Conservation (phyloP, 2,329 filamentous ascomycete genomes). For the Aspergillus sp. region DNA sequence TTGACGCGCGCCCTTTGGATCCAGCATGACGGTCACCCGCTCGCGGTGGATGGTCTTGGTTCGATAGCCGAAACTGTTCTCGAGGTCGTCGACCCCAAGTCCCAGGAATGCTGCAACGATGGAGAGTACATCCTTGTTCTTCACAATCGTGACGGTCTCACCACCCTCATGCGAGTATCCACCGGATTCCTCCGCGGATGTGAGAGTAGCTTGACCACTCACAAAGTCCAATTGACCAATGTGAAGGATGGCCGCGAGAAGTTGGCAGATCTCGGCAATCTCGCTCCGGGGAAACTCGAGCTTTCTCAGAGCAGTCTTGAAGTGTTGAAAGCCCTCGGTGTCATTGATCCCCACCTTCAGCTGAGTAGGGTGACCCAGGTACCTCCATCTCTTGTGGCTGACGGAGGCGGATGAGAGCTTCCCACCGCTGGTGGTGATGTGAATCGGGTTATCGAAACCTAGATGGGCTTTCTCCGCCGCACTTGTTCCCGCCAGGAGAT, state of each 20-base stretch:
- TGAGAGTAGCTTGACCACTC: constrained; percentile 74
- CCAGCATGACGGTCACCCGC: constrained; percentile 97
- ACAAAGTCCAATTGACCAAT: constrained; percentile 96
- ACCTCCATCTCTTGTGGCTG: constrained; percentile 86
- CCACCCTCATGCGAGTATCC: constrained; percentile 95
- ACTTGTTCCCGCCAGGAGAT: constrained; percentile 89
- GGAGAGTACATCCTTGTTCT: constrained; percentile 84
- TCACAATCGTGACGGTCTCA: constrained; percentile 79
- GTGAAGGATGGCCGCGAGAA: constrained; percentile 91
- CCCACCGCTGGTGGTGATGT: constrained; percentile 41
- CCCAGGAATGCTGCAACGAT: constrained; percentile 95
- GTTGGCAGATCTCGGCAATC: constrained; percentile 95
- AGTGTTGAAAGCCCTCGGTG: constrained; percentile 90
- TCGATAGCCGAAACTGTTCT: constrained; percentile 88
- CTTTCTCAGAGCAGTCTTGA: constrained; percentile 92
- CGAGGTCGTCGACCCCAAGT: constrained; percentile 74
- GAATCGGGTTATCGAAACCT: constrained; percentile 54
- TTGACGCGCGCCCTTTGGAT: constrained; percentile 81
- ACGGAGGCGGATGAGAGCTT: constrained; percentile 54
- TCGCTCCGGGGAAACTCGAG: constrained; percentile 90
- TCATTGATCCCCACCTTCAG: constrained; percentile 97
- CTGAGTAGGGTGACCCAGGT: constrained; percentile 92
- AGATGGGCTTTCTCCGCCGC: constrained; percentile 86
- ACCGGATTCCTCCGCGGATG: constrained; percentile 83
- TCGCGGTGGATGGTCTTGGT: constrained; percentile 95